Conservation (phyloP, 2,329 filamentous ascomycete species). For the Dryadomyces quercivorus region DNA sequence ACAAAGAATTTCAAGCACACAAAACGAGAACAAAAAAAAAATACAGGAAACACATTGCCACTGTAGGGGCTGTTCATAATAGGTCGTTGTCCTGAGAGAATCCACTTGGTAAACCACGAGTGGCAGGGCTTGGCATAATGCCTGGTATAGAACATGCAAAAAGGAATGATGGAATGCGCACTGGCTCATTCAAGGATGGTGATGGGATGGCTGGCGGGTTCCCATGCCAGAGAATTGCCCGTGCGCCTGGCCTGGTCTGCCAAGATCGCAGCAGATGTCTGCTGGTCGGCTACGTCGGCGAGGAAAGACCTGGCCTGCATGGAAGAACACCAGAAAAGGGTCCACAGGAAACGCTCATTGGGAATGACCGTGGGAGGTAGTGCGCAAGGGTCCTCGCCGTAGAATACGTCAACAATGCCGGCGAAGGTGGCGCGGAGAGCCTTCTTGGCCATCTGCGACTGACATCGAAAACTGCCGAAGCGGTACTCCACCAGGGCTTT, state of each 20-base stretch:
- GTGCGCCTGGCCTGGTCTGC: neutral
- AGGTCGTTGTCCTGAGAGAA: neutral
- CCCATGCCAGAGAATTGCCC: neutral
- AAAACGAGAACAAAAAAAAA: no score
- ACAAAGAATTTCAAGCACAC: no score
- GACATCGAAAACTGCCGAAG: conserved; percentile 41
- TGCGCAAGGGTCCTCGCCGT: conserved; percentile 5
- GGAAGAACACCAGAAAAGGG: neutral
- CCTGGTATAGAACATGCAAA: neutral
- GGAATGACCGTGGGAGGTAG: neutral
- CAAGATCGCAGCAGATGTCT: neutral
- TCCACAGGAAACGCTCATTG: neutral
- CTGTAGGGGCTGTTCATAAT: neutral
- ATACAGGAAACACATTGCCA: no score
- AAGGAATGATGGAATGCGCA: neutral
- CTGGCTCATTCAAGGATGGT: neutral
- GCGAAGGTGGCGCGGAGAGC: conserved; percentile 11
- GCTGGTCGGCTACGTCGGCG: neutral
- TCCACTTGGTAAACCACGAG: neutral
- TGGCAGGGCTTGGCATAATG: no score
- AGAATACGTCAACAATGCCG: conserved; percentile 11
- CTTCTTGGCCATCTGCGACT: conserved; percentile 34
- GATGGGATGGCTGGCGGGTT: neutral
- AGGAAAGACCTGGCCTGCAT: neutral
- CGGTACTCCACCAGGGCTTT: conserved; percentile 31